phyloP scores from a whole-genome alignment of 441 rosid species.

The Euphorbia neoarborescens region DNA sequence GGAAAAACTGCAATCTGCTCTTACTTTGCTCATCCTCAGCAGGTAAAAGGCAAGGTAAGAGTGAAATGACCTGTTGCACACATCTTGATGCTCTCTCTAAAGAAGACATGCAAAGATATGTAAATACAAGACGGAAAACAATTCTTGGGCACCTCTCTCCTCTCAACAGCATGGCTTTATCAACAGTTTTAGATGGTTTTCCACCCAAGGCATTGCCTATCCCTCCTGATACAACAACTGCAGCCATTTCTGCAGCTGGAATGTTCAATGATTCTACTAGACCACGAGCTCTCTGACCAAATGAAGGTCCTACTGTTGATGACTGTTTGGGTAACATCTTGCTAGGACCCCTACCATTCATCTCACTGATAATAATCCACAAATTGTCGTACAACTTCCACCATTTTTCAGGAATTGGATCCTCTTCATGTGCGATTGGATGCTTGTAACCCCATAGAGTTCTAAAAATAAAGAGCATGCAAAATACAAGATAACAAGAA shows the following conservation, averaged over 20 bases:
- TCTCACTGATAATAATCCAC: slow-evolving; percentile 75
- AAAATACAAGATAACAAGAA: not conserved
- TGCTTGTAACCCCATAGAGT: slow-evolving; percentile 36
- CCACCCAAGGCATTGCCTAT: slow-evolving; percentile 88
- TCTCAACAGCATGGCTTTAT: slow-evolving; percentile 94
- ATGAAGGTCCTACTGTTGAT: slow-evolving; percentile 60
- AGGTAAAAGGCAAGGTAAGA: slow-evolving; percentile 71
- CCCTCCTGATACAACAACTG: slow-evolving; percentile 97
- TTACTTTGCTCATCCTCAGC: slow-evolving; percentile 93
- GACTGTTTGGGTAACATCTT: slow-evolving; percentile 53
- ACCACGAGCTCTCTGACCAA: slow-evolving; percentile 98
- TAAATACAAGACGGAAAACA: slow-evolving; percentile 72
- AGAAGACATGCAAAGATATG: slow-evolving; percentile 79
- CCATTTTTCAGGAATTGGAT: slow-evolving; percentile 54
- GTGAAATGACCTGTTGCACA: slow-evolving; percentile 76
- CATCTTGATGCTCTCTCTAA: slow-evolving; percentile 89
- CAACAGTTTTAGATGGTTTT: slow-evolving; percentile 69
- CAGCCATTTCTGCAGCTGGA: slow-evolving; percentile 99
- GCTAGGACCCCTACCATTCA: slow-evolving; percentile 86
- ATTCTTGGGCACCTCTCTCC: slow-evolving; percentile 95
- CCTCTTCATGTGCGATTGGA: slow-evolving; percentile 38
- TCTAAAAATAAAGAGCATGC: slow-evolving; percentile 32
- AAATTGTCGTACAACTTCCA: slow-evolving; percentile 88
- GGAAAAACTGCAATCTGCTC: slow-evolving; percentile 83
- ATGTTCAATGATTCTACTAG: slow-evolving; percentile 92